Evolutionary conservation across 2,329 filamentous ascomycete species (phyloP).

Genomic region (Aspergillus proliferans): DNA sequence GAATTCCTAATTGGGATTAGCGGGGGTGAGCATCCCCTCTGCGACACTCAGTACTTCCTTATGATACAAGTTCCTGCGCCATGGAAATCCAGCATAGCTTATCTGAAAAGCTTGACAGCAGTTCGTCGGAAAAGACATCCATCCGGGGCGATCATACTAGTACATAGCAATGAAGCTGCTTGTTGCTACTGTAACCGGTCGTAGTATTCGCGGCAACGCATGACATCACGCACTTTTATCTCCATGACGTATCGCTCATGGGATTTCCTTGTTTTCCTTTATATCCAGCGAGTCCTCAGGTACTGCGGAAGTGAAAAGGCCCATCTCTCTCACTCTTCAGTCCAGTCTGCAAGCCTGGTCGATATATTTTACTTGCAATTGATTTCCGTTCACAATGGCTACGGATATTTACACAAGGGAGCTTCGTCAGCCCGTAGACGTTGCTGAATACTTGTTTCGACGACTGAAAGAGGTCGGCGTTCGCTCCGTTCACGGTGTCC

Average conservation of each 20-base stretch:
- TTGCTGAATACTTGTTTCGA: constrained; percentile 46
- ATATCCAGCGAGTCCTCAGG: background rate
- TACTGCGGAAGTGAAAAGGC: no score
- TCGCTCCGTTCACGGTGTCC: constrained; percentile 46
- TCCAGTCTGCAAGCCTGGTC: background rate
- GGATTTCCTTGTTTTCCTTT: background rate
- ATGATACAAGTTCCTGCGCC: no score
- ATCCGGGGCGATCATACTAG: background rate
- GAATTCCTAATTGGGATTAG: background rate
- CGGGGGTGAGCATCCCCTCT: no score
- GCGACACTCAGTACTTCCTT: no score
- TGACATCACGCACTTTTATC: constrained; percentile 17
- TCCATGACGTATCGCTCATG: constrained; percentile 12
- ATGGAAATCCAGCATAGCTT: background rate
- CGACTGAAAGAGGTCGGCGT: constrained; percentile 46
- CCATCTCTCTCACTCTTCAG: background rate
- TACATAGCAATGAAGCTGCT: background rate
- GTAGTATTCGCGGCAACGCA: constrained; percentile 2
- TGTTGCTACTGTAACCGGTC: background rate
- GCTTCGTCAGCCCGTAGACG: constrained; percentile 39
- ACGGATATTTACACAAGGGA: constrained; percentile 39
- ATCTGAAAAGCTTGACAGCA: background rate
- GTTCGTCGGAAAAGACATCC: background rate
- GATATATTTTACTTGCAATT: background rate
- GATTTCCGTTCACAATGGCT: constrained; percentile 19